phyloP scores from a whole-genome alignment of 768 basidiomycete species.

The Kwoniella shandongensis region DNA sequence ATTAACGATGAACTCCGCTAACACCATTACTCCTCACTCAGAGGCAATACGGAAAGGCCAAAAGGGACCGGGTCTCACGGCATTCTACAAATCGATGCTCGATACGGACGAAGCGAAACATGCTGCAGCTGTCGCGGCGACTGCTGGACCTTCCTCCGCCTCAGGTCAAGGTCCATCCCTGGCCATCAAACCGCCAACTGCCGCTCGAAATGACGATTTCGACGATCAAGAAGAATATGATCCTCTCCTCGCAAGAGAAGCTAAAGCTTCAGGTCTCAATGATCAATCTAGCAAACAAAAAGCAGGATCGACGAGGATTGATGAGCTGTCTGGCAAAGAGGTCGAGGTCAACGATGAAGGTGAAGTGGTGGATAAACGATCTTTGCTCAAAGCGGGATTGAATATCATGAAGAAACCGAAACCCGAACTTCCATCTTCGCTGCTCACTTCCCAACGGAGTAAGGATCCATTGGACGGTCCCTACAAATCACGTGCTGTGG shows the following conservation, averaged over 20 bases:
- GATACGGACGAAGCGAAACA: conserved; percentile 58
- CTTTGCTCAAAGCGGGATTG: conserved; percentile 83
- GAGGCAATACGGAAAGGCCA: conserved; percentile 49
- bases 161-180: conserved; percentile 38
- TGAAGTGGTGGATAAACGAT: conserved; percentile 93
- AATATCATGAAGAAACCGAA: conserved; percentile 70
- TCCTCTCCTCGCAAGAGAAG: conserved; percentile 47
- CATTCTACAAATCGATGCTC: conserved; percentile 54
- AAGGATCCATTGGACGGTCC: conserved; percentile 27
- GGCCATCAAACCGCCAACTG: conserved; percentile 41
- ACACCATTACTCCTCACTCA: conserved; percentile 16
- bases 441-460: conserved; percentile 22
- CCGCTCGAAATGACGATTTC: conserved; percentile 7
- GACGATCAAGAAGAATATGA: conserved; percentile 49
- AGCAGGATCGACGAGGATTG: neutral
- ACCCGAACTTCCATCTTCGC: conserved; percentile 56
- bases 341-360: conserved; percentile 97
- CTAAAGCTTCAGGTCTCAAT: conserved; percentile 12
- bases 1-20: neutral
- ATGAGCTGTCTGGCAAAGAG: conserved; percentile 66
- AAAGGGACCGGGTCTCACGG: conserved; percentile 52
- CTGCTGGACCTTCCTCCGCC: conserved; percentile 9
- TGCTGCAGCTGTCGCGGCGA: conserved; percentile 79
- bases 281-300: neutral
- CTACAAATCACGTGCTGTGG: conserved; percentile 65